Base-by-base conservation (phyloP, 352 stramenopile species). In the Globisporangium middletonii region DNA sequence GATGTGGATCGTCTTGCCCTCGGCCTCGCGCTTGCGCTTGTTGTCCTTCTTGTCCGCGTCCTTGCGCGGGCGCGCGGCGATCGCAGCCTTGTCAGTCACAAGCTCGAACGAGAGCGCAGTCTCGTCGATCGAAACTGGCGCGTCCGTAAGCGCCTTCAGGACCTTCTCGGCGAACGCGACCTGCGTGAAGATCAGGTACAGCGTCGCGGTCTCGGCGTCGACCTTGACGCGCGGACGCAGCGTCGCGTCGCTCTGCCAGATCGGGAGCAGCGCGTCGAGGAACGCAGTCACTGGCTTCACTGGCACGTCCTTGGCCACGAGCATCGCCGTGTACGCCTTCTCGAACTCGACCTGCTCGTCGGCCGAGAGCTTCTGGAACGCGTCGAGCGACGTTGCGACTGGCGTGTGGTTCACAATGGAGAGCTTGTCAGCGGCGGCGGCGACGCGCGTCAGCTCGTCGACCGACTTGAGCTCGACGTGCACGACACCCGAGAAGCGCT, bases 101-200 rank as follows among this genome's bases (percentile, higher is more conserved):
- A 93, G 75, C 65, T 89, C 75, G 41, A 95, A 95, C 27, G 48
- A 53, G 19, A 95, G 67, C 59, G 73, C 79, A 45, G 73, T 75
- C 16, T 79, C 82, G 44, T 92, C 73, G 33, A 92, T 66, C 13
- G 79, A 60, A 46, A 94, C 38, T 0, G 75, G 60, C 30, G 76
- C 68, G n/a, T 72, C 56, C 1, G 54, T 53, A 13, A 89, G 55
- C 9, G 64, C 50, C 45, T 87, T 75, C 26, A 69, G 59, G 56
- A 90, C 76, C 50, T 83, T 71, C 58, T 89, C 65, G 11, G 85
- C 85, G 50, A 89, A 85, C 8, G 68, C 58, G 35, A 83, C 55
- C 62, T 93, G 79, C 63, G 79, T 70, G 63, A 89, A 95, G 13
- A 93, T 65, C 65, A 95, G 59, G 63, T 92, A 90, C 8, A 95